Evolutionary conservation across 257 asterid species (phyloP), one percentile per base, ranked within the genome.

Genomic region (Primulina tabacum): DNA sequence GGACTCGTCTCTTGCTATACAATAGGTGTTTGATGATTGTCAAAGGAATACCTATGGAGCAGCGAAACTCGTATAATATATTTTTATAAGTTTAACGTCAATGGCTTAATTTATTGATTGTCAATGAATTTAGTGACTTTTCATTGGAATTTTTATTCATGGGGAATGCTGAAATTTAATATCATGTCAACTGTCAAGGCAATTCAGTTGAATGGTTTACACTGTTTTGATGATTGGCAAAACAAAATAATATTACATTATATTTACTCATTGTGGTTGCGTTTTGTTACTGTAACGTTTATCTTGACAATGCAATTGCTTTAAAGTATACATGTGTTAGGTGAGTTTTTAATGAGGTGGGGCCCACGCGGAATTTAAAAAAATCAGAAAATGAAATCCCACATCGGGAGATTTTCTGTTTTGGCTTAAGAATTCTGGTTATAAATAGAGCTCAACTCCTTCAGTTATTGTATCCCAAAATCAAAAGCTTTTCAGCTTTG

Each of bases 151-250:
- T 10, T 43, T 43, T 43, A 43, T 11, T 11, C 5, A 12, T 3
- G 24, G 53, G 53, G 53, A 43, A 43, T 12, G 1, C 53, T 10
- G 16, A 10, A 40, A 43, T 11, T 43, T 43, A 0, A 12, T 43
- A 43, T 43, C 53, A 43, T n/a, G n/a, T n/a, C n/a, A n/a, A n/a
- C n/a, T 43, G 17, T 43, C 53, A 43, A 43, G 53, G 53, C 16
- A 43, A 43, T 43, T 33, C 1, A 4, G n/a, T 12, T 43, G 53
- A 43, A 11, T 43, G 8, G 40, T 32, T 65, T 26, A 14, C 9
- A 32, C 37, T 74, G 43, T 71, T 63, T 71, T 70, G 43, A 53
- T 28, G 69, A 20, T 32, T 61, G 40, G 53, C n/a, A 12, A 43
- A 43, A 43, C 3, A 43, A 43, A 43, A 43, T 12, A 28, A 24